phyloP scores from a whole-genome alignment of 768 basidiomycete genomes.

The Omphalotus guepiniiformis region DNA sequence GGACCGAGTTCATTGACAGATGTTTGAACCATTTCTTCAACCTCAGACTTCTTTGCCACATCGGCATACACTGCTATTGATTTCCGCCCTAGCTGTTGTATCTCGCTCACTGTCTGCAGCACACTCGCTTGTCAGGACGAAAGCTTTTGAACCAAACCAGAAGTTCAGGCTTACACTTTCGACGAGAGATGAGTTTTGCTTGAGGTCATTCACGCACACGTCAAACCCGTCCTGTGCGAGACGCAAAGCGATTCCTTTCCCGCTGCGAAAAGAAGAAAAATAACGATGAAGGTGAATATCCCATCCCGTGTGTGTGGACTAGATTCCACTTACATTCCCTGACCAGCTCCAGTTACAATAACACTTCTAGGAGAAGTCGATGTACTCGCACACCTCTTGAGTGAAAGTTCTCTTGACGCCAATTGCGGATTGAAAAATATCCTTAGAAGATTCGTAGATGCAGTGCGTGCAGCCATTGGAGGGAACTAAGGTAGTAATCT shows the following conservation, averaged over 20 bases:
- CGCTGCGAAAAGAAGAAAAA: conserved; percentile 18
- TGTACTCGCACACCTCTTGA: too few species aligned
- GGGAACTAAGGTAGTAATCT: too few species aligned
- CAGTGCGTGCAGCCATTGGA: too few species aligned
- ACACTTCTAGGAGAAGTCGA: conserved; percentile 7
- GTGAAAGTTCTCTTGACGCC: too few species aligned
- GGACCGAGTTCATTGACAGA: conserved; percentile 12
- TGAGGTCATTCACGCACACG: conserved; percentile 29
- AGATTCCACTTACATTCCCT: conserved; percentile 9
- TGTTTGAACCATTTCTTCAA: conserved; percentile 6
- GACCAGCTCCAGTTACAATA: conserved; percentile 10
- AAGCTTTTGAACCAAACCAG: neutral
- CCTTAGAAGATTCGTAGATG: too few species aligned
- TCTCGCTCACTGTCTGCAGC: conserved; percentile 10
- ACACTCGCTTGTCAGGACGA: neutral
- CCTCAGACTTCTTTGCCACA: conserved; percentile 4
- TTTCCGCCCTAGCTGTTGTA: conserved; percentile 4
- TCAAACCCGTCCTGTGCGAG: conserved; percentile 33
- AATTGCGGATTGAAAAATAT: too few species aligned
- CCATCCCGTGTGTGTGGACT: too few species aligned
- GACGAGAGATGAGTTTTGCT: conserved; percentile 13
- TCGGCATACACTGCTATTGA: conserved; percentile 6
- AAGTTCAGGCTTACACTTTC: conserved; percentile 7
- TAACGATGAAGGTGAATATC: neutral
- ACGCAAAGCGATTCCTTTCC: conserved; percentile 28